Base-by-base conservation (phyloP, 1,284 basidiomycete genomes). In the Bjerkandera adusta region DNA sequence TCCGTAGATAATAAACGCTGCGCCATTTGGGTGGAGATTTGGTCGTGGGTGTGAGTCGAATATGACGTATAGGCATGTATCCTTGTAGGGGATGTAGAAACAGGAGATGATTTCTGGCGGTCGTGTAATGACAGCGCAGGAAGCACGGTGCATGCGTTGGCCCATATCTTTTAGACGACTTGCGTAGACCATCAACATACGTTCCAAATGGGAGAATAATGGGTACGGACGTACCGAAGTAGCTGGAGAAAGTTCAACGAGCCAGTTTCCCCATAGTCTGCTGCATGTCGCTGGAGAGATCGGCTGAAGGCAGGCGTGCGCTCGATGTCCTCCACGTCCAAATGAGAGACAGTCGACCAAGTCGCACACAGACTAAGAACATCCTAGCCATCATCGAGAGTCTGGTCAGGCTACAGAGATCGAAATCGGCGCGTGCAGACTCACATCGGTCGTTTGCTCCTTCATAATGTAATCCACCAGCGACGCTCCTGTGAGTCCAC, bases 91-190 rank as follows among this genome's bases (percentile, higher is more conserved):
- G 41, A 83, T 67, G 50, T 73, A 76, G 51, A 83, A 58, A 57
- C 79, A 79, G 12, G 72, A 69, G 18, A 86, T 63, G 45, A 83
- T 81, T 58, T 85, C 83, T 0, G 83, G 83, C 27, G 83, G 80
- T 16, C 81, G 79, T 0, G 83, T 85, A 50, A 85, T 79, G 47
- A 85, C 68, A 21, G 34, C 47, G 27, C 47, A 48, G 66, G 72
- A 25, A 68, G 80, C 8, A 60, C 61, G 15, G 63, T 66, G 12
- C 48, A 57, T 32, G 56, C 42, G 59, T 52, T 57, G 72, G 54
- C 33, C 64, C 53, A 39, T 71, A 8, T 36, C 25, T 24, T 25
- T 16, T 7, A 43, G 40, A 4, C 30, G 30, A 4, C 39, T 48
- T 20, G 10, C 72, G 50, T 75, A 78, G 57, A 7, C 25, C 6